Base-by-base conservation (phyloP, 352 stramenopile genomes). In the Pythium guiyangense region DNA sequence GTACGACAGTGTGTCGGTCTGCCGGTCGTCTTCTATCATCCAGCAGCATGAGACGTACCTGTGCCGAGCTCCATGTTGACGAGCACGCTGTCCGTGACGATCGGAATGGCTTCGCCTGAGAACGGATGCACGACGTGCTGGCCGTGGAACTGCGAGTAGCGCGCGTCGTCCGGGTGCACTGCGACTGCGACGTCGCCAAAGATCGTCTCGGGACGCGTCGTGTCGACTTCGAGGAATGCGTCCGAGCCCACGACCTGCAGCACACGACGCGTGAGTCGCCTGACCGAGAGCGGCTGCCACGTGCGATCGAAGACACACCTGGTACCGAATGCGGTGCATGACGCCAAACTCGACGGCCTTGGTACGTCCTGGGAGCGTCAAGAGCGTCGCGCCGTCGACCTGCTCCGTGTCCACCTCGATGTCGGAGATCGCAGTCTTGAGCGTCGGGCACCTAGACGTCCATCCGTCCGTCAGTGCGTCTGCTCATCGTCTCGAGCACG, bases 31-130 rank as follows among this genome's bases (percentile, higher is more conserved):
- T n/a, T n/a, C n/a, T n/a, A n/a, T n/a, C n/a, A n/a, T n/a, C n/a
- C n/a, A n/a, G 4, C 25, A 37, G 14, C 18, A n/a, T 15, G 25
- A 10, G 94, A 85, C 54, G 80, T 90, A 87, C 97, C 97, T 0
- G 97, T 99, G 59, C 97, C 97, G 46, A 99, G 97, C 51, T 89
- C 80, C 96, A 99, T 99, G 62, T 99, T 97, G 11, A 99, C 97
- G 2, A 99, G 79, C 12, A 84, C 73, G n/a, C 71, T 70, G 74
- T 99, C 98, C 11, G 71, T 79, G 37, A 99, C 77, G 54, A 99
- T 98, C 11, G 96, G 96, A 51, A 99, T 97, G 11, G 66, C 74
- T 42, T 77, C 60, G 14, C 76, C 66, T 3, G 78, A 74, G 66
- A 98, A 99, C 42, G 97, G 97, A 71, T 99, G 97, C 29, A 98